Conservation (phyloP, 768 basidiomycete genomes). For the Naganishia onofrii region DNA sequence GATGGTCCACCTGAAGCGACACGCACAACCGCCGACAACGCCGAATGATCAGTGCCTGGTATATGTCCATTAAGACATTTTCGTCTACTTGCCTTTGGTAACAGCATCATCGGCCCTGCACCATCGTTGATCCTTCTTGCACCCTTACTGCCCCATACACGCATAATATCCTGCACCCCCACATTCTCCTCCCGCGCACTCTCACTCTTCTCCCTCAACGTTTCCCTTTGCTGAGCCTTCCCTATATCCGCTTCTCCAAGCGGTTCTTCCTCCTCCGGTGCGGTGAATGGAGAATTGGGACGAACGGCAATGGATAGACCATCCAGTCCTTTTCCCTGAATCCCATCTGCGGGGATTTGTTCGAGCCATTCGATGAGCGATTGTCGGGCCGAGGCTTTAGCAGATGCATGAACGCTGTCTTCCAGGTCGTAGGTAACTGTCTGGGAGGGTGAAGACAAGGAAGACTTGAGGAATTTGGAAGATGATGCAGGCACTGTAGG, state of each 20-base stretch:
- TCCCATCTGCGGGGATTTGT: slow-evolving; percentile 6
- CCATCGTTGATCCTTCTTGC: slow-evolving; percentile 14
- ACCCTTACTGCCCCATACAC: slow-evolving; percentile 22
- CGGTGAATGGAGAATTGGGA: slow-evolving; percentile 23
- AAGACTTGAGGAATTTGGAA: slow-evolving; percentile 30
- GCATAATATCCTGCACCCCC: slow-evolving; percentile 17
- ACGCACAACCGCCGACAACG: neutral
- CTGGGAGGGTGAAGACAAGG: slow-evolving; percentile 21
- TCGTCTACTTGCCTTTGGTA: slow-evolving; percentile 27
- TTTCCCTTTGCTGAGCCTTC: neutral
- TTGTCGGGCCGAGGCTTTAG: slow-evolving; percentile 20
- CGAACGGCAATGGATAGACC: slow-evolving; percentile 28
- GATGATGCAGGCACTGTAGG: slow-evolving; percentile 30
- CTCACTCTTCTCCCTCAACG: slow-evolving; percentile 12
- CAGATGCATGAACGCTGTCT: slow-evolving; percentile 29
- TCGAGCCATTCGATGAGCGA: slow-evolving; percentile 24
- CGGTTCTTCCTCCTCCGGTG: slow-evolving; percentile 1
- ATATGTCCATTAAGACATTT: neutral
- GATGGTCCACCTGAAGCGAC: slow-evolving; percentile 27
- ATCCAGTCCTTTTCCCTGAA: neutral
- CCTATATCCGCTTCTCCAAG: neutral
- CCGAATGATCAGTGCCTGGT: neutral
- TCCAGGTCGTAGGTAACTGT: slow-evolving; percentile 32
- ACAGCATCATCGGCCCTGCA: slow-evolving; percentile 32
- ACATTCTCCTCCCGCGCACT: slow-evolving; percentile 2